A percentile compares a stretch with the other conserved stretches of the same genome.
Conservation (phyloP, 345 rosid genomes). For the Eutrema japonicum region DNA sequence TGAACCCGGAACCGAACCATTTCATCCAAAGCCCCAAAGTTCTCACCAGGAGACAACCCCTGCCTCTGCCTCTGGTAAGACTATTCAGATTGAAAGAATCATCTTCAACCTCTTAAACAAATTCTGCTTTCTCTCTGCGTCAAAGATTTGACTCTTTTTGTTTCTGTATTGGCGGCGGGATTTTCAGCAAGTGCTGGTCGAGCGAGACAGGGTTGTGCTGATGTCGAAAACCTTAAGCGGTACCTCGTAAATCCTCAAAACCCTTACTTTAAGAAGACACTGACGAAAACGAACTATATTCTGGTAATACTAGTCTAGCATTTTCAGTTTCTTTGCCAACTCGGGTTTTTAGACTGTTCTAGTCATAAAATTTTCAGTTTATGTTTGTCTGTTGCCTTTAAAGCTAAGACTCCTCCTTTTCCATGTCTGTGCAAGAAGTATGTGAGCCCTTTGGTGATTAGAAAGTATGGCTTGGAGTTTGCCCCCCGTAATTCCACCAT, state of each 20-base stretch:
- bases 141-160: slow-evolving; percentile 12
- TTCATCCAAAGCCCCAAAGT: not conserved
- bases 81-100: slow-evolving; percentile 2
- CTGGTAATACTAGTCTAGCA: slow-evolving; percentile 30
- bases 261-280: slow-evolving; percentile 23
- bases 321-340: not conserved
- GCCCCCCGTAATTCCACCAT: slow-evolving; percentile 3
- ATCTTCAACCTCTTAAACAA: not conserved
- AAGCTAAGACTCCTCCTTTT: slow-evolving; percentile 5
- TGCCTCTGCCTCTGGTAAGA: slow-evolving; percentile 28
- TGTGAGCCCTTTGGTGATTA: not conserved
- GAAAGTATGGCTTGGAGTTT: slow-evolving; percentile 24
- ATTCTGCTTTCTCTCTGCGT: not conserved
- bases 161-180: not conserved
- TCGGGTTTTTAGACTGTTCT: not conserved
- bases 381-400: not conserved
- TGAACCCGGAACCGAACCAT: slow-evolving; percentile 20
- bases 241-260: slow-evolving; percentile 29
- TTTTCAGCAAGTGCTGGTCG: slow-evolving; percentile 7
- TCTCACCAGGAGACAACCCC: slow-evolving; percentile 8
- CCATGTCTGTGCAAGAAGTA: slow-evolving; percentile 18
- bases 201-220: not conserved
- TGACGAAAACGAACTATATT: not conserved
- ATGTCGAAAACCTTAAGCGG: slow-evolving; percentile 26
- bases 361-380: not conserved